phyloP scores from a whole-genome alignment of 108 stramenopile genomes.

The Chaetoceros muelleri region DNA sequence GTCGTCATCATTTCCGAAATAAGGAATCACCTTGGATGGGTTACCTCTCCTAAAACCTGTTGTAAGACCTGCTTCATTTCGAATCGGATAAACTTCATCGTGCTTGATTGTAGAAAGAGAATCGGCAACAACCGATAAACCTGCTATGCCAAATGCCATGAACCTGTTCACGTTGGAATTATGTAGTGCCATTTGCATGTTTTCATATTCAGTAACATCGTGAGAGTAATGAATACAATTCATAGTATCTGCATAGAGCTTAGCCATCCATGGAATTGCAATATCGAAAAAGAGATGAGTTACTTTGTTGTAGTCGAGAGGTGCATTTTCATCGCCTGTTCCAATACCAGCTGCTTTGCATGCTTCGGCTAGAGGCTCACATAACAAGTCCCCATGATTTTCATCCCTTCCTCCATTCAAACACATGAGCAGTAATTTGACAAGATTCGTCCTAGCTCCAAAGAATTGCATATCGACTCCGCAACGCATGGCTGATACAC shows the following conservation, averaged over 20 bases:
- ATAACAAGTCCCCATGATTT: conserved; percentile 39
- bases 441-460: conserved; percentile 50
- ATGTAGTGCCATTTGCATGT: conserved; percentile 54
- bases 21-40: conserved; percentile 32
- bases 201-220: conserved; percentile 43
- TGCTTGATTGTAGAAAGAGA: conserved; percentile 50
- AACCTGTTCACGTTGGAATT: conserved; percentile 52
- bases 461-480: conserved; percentile 65
- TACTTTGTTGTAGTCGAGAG: conserved; percentile 37
- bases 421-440: conserved; percentile 49
- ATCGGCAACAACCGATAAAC: conserved; percentile 48
- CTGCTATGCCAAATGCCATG: conserved; percentile 61
- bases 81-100: conserved; percentile 43
- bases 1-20: conserved; percentile 49
- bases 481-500: conserved; percentile 52
- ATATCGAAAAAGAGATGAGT: conserved; percentile 38
- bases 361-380: conserved; percentile 29
- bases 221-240: conserved; percentile 56
- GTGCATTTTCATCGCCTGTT: conserved; percentile 31
- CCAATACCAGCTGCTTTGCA: conserved; percentile 45
- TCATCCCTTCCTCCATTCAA: conserved; percentile 56
- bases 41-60: conserved; percentile 36
- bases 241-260: conserved; percentile 69
- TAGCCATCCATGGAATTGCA: conserved; percentile 61
- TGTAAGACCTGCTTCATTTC: conserved; percentile 44